Evolutionary conservation across 257 asterid genomes (phyloP).

Genomic region (Haberlea rhodopensis): DNA sequence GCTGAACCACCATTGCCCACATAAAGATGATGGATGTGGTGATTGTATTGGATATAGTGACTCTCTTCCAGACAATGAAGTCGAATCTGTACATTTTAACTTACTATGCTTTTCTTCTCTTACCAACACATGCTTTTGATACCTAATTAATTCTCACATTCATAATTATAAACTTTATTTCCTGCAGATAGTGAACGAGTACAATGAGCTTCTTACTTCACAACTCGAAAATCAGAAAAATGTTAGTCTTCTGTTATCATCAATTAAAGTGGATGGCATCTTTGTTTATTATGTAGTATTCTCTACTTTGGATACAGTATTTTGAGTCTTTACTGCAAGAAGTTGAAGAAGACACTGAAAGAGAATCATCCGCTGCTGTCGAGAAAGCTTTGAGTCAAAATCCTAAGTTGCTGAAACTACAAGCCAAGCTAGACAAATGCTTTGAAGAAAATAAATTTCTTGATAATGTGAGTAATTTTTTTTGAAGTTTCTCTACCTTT

Average conservation of each 20-base stretch:
- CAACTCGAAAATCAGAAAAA: conserved; percentile 90
- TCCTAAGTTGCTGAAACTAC: conserved; percentile 70
- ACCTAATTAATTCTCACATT: conserved; percentile 18
- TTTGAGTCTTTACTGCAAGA: conserved; percentile 75
- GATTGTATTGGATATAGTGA: conserved; percentile 54
- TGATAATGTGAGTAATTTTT: background rate
- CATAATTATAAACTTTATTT: conserved; percentile 18
- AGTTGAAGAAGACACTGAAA: conserved; percentile 69
- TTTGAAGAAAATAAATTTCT: background rate
- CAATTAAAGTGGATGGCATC: conserved; percentile 16
- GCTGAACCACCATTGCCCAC: conserved; percentile 64
- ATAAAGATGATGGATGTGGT: conserved; percentile 42
- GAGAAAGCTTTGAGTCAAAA: conserved; percentile 70
- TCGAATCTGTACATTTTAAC: conserved; percentile 56
- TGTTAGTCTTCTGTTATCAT: conserved; percentile 44
- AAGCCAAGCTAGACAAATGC: conserved; percentile 39
- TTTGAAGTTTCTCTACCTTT: background rate
- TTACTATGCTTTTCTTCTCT: conserved; percentile 18
- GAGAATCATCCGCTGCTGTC: conserved; percentile 59
- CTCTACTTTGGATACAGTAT: conserved; percentile 57
- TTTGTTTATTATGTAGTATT: conserved; percentile 27
- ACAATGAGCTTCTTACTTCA: conserved; percentile 79
- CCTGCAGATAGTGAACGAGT: conserved; percentile 85
- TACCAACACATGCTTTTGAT: conserved; percentile 14
- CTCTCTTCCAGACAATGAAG: conserved; percentile 53